These are phyloP conservation scores for Fragosphaeria purpurea DNA, from an alignment of 2,329 filamentous ascomycete species.

Conservation along the genomic window DNA sequence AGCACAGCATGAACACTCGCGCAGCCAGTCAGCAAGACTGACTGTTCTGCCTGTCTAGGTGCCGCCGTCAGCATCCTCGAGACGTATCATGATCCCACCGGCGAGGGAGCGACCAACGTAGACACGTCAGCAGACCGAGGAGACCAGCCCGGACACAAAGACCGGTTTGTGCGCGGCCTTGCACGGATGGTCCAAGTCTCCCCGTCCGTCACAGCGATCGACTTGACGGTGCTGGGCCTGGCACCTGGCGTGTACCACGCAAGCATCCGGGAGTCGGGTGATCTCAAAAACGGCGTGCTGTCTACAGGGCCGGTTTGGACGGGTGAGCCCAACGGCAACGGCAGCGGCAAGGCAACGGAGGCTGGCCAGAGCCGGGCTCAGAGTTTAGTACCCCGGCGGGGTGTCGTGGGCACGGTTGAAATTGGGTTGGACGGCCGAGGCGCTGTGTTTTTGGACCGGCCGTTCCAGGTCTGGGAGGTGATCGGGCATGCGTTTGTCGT, in stretches of 20 bases:
- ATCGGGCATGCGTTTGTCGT: conserved; percentile 90
- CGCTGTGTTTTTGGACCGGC: conserved; percentile 68
- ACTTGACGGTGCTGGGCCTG: conserved; percentile 77
- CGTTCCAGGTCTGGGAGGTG: conserved; percentile 87
- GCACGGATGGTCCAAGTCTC: conserved; percentile 90
- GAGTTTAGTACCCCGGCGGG: conserved; percentile 30
- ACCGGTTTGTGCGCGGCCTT: conserved; percentile 65
- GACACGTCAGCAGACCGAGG: conserved; percentile 3
- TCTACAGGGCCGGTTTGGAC: conserved; percentile 77
- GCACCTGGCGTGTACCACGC: conserved; percentile 72
- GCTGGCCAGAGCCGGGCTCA: too few species aligned
- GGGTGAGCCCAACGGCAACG: conserved; percentile 30
- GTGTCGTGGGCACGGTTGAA: conserved; percentile 63
- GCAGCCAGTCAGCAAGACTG: too few species aligned
- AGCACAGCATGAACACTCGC: too few species aligned
- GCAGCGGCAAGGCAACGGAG: conserved; percentile 29
- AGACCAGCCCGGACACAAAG: conserved; percentile 18
- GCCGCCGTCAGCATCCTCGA: conserved; percentile 94
- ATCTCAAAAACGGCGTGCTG: conserved; percentile 73
- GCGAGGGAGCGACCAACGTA: conserved; percentile 14
- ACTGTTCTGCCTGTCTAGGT: conserved; percentile 30
- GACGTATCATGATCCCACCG: conserved; percentile 55
- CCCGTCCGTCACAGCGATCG: conserved; percentile 67
- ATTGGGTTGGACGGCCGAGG: conserved; percentile 69
- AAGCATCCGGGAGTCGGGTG: conserved; percentile 74